Evolutionary conservation across 345 rosid genomes (phyloP).

Genomic region (Eucalyptus lansdowneana): DNA sequence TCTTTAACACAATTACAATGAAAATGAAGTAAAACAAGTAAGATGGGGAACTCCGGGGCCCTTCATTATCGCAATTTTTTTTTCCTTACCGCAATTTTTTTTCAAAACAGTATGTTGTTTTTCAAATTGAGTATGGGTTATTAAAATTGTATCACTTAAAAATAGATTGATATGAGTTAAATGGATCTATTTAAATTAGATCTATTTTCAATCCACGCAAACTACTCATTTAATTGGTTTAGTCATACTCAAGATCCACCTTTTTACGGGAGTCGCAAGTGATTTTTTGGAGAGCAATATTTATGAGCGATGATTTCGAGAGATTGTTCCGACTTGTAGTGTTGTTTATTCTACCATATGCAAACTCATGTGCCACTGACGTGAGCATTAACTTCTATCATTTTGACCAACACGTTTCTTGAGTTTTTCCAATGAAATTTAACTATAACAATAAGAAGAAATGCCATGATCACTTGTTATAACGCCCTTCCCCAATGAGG

Average conservation of each 20-base stretch:
- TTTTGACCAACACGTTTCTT: accelerated
- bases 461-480: background rate
- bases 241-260: background rate
- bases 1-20: background rate
- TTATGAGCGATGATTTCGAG: background rate
- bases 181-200: background rate
- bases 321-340: background rate
- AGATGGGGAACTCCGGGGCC: accelerated
- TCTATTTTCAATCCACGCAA: background rate
- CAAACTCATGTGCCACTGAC: background rate
- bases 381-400: no score
- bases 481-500: background rate
- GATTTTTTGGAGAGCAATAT: background rate
- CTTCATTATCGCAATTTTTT: background rate
- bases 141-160: background rate
- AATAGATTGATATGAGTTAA: background rate
- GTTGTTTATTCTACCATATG: background rate
- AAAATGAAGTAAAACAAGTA: background rate
- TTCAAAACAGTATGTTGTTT: accelerated
- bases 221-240: background rate
- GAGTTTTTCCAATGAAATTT: background rate
- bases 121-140: background rate
- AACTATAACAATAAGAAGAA: background rate
- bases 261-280: accelerated
- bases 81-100: background rate